Base-by-base conservation (phyloP, 768 basidiomycete species). In the Boletellus sp. region DNA sequence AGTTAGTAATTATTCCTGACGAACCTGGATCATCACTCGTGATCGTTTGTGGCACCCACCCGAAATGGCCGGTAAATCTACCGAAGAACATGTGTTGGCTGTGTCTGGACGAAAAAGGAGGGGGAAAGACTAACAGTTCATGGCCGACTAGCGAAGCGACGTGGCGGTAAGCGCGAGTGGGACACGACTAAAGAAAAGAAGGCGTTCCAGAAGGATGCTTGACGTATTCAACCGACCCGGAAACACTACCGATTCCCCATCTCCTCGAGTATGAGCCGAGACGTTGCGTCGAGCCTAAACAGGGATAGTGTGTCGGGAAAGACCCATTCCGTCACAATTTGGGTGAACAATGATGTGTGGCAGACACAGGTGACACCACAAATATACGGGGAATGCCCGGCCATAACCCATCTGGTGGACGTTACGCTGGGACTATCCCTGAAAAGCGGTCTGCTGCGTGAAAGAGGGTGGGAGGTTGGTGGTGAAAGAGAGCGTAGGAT, bases 241-340 rank as follows among this genome's bases (percentile, higher is more conserved):
- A 10, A 59, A 61, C 54, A 42, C 54, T 13, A 51, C 61, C 61
- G 58, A 48, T 37, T 26, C 41, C 42, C 28, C 48, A 47, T 51
- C 33, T 47, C 45, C 40, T 12, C 45, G 28, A 47, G 20, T 12
- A 45, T 43, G 42, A 38, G n/a, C 41, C 38, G 19, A 40, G 52
- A 41, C 45, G 45, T 37, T 45, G 47, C 32, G 39, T 45, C 8
- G 1, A 52, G 52, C 47, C 33, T 26, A 48, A 36, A 39, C 46
- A 34, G 36, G 37, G 36, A 38, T 8, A 19, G 46, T n/a, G 15
- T 40, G 17, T n/a, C 40, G 36, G 20, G 42, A 38, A 42, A 35
- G 31, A 2, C 3, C 8, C 35, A 48, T 31, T 28, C 37, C 28
- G 37, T 47, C 38, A 28, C 28, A 17, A 36, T 34, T 48, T 24